Evolutionary conservation across 345 rosid genomes (phyloP).

Genomic region (Citrus reticulata): DNA sequence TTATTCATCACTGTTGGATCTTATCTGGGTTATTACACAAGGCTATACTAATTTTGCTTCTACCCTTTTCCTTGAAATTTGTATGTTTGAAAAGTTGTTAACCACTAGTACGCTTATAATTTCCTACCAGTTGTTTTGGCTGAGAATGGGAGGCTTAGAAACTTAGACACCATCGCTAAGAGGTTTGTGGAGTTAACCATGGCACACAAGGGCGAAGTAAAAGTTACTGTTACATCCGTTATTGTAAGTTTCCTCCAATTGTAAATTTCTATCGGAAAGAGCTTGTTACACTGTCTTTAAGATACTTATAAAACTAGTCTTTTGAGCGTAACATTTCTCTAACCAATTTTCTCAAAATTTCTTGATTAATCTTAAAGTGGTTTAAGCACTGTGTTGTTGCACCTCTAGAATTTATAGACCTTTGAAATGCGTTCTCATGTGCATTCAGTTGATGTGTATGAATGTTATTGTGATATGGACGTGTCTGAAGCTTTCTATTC

Average conservation of each 20-base stretch:
- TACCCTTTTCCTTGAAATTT: not conserved
- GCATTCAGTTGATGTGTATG: not conserved
- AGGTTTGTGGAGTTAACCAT: constrained; percentile 68
- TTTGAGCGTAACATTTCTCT: not conserved
- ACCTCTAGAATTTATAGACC: not conserved
- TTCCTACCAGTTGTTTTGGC: constrained; percentile 56
- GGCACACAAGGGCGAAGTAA: constrained; percentile 83
- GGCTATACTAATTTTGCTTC: not conserved
- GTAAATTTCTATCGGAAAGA: not conserved
- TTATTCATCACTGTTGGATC: not conserved
- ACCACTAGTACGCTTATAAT: not conserved
- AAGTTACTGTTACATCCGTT: constrained; percentile 74
- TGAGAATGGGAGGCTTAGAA: constrained; percentile 73
- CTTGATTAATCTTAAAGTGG: not conserved
- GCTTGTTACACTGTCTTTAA: not conserved
- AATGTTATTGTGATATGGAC: too few species aligned
- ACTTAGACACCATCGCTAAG: constrained; percentile 57
- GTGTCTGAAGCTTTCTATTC: too few species aligned
- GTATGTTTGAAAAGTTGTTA: not conserved
- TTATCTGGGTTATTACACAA: not conserved
- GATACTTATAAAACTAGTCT: not conserved
- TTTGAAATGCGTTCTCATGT: not conserved
- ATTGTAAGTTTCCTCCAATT: constrained; percentile 49
- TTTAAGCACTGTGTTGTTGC: not conserved
- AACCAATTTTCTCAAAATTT: not conserved